Evolutionary conservation across 2,329 filamentous ascomycete genomes (phyloP).

Genomic region (Calonectria crousiana): DNA sequence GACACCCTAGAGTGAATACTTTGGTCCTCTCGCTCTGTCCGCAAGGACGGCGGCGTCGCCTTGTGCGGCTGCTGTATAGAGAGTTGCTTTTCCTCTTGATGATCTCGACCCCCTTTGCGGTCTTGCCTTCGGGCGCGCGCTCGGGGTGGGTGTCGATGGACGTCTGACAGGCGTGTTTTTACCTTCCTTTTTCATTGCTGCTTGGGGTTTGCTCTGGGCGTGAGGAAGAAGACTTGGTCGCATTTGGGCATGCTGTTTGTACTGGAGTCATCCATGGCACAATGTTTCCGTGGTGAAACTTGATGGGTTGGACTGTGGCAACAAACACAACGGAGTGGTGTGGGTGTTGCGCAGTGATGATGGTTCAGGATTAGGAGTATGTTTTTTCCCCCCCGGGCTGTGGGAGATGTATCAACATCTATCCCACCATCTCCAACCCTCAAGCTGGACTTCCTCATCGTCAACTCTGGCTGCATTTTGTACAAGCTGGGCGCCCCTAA

Average conservation of each 20-base stretch:
- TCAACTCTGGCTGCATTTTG: not conserved
- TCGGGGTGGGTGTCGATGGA: conserved; percentile 86
- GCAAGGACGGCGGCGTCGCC: conserved; percentile 68
- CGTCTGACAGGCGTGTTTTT: conserved; percentile 83
- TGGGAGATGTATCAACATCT: not conserved
- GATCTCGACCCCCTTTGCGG: conserved; percentile 85
- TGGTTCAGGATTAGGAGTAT: not conserved
- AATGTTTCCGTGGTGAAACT: not conserved
- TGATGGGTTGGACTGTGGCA: too few species aligned
- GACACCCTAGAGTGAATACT: conserved; percentile 64
- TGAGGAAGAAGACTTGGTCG: conserved; percentile 60
- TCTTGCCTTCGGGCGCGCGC: conserved; percentile 81
- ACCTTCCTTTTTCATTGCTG: conserved; percentile 67
- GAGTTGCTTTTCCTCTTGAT: conserved; percentile 77
- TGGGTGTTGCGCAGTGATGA: not conserved
- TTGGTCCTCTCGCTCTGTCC: conserved; percentile 44
- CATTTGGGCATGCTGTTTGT: too few species aligned
- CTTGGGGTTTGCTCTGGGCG: conserved; percentile 58
- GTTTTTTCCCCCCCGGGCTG: not conserved
- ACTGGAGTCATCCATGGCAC: too few species aligned
- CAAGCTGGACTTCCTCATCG: not conserved
- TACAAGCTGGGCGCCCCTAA: not conserved
- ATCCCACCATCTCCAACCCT: not conserved
- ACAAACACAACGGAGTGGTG: too few species aligned
- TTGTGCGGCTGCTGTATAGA: conserved; percentile 73